These are phyloP conservation scores for Alternaria consortialis DNA, from an alignment of 2,329 filamentous ascomycete species.

Conservation along the genomic window DNA sequence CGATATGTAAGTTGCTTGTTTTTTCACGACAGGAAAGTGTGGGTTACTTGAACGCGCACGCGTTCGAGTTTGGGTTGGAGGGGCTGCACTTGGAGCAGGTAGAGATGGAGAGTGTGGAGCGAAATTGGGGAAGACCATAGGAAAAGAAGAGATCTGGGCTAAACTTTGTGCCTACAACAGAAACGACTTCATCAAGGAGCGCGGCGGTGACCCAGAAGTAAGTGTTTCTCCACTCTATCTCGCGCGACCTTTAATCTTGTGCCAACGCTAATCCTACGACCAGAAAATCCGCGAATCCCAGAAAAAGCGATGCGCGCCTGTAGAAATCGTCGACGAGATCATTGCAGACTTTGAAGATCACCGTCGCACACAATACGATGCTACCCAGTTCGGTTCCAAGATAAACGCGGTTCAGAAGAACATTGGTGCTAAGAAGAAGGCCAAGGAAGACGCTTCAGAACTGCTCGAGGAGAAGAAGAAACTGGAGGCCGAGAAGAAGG, in stretches of 20 bases:
- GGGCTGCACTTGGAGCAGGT: background rate
- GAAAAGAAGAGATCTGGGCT: slow-evolving; percentile 9
- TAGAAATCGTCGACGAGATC: slow-evolving; percentile 88
- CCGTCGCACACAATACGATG: slow-evolving; percentile 78
- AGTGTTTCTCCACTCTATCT: background rate
- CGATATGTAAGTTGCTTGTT: slow-evolving; percentile 34
- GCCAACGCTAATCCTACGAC: background rate
- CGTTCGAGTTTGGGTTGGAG: slow-evolving; percentile 5
- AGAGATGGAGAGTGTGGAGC: background rate
- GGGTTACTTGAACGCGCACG: background rate
- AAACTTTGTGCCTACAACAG: slow-evolving; percentile 43
- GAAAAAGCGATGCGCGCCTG: slow-evolving; percentile 78
- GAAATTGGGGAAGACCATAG: background rate
- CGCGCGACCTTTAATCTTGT: background rate
- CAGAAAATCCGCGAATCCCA: slow-evolving; percentile 87
- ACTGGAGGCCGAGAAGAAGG: slow-evolving; percentile 83
- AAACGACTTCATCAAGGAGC: slow-evolving; percentile 71
- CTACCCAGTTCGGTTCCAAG: slow-evolving; percentile 80
- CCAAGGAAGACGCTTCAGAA: slow-evolving; percentile 84
- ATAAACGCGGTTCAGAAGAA: slow-evolving; percentile 91
- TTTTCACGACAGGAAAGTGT: background rate
- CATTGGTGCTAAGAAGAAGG: slow-evolving; percentile 90
- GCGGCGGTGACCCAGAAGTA: slow-evolving; percentile 84
- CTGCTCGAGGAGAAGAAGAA: slow-evolving; percentile 80
- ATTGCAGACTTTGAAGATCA: slow-evolving; percentile 88